These are phyloP conservation scores for Elasticomyces elasticus DNA, from an alignment of 495 filamentous ascomycete species.

Conservation along the genomic window DNA sequence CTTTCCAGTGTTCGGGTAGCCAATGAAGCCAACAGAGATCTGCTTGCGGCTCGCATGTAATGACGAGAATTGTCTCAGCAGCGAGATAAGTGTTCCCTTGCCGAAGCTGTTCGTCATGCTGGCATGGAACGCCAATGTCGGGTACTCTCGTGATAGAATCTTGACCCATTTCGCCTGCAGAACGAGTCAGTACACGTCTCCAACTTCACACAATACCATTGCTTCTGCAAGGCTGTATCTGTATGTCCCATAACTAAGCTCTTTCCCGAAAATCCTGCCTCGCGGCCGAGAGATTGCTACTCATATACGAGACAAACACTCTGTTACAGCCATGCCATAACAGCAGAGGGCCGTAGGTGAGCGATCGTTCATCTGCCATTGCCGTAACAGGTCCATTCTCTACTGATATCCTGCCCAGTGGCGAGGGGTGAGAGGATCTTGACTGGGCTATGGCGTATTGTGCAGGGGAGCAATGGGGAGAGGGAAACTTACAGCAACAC, in stretches of 20 bases:
- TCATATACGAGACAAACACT: constrained; percentile 61
- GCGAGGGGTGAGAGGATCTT: constrained; percentile 66
- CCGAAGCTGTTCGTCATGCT: constrained; percentile 72
- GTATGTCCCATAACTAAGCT: constrained; percentile 99
- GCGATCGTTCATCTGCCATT: constrained; percentile 71
- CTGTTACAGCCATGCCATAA: constrained; percentile 58
- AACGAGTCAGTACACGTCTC: constrained; percentile 21
- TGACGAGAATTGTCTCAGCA: constrained; percentile 73
- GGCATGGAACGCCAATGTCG: constrained; percentile 88
- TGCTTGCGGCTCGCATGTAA: constrained; percentile 88
- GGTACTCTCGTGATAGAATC: constrained; percentile 70
- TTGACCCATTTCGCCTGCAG: constrained; percentile 76
- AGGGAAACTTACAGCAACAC: constrained; percentile 71
- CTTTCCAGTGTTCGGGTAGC: constrained; percentile 37
- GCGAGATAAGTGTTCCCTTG: constrained; percentile 34
- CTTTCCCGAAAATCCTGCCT: constrained; percentile 48
- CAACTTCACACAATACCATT: neutral
- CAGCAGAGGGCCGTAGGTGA: constrained; percentile 43
- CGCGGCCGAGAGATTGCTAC: constrained; percentile 61
- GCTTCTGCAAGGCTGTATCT: constrained; percentile 36
- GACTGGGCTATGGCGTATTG: constrained; percentile 49
- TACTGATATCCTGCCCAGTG: constrained; percentile 38
- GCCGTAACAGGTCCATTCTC: constrained; percentile 91
- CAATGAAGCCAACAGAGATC: constrained; percentile 36
- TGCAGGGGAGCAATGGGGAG: constrained; percentile 48